phyloP scores from a whole-genome alignment of 768 basidiomycete genomes.

The Suillus lakei region DNA sequence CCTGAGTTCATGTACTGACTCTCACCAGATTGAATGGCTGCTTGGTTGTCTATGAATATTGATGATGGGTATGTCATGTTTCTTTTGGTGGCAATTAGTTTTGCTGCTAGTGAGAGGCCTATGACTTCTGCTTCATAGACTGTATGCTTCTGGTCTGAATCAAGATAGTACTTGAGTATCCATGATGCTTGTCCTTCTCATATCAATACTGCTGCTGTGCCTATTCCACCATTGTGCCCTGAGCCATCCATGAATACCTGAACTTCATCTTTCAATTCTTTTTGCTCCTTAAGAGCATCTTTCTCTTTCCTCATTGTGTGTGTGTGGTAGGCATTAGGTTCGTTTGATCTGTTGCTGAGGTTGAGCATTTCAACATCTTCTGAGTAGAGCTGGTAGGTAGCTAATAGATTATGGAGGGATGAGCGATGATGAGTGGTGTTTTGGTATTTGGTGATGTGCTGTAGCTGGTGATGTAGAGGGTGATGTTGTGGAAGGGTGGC shows the following conservation, averaged over 20 bases:
- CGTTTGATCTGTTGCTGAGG: neutral
- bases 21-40: slow-evolving; percentile 9
- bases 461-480: neutral
- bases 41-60: slow-evolving; percentile 18
- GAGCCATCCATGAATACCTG: slow-evolving; percentile 1
- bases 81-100: neutral
- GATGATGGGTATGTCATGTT: neutral
- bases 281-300: neutral
- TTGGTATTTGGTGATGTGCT: neutral
- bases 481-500: slow-evolving; percentile 16
- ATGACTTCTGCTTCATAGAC: slow-evolving; percentile 23
- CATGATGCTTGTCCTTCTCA: neutral
- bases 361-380: slow-evolving; percentile 2
- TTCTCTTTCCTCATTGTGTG: neutral
- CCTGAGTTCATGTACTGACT: neutral
- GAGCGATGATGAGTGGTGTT: neutral
- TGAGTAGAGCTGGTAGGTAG: neutral
- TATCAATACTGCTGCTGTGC: neutral
- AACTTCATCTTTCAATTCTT: neutral
- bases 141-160: slow-evolving; percentile 7
- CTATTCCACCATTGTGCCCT: neutral
- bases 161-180: slow-evolving; percentile 8
- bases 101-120: slow-evolving; percentile 14
- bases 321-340: neutral
- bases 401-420: slow-evolving; percentile 21